Base-by-base conservation (phyloP, 371 early-diverging fungal genomes). In the Mucor mucedo region DNA sequence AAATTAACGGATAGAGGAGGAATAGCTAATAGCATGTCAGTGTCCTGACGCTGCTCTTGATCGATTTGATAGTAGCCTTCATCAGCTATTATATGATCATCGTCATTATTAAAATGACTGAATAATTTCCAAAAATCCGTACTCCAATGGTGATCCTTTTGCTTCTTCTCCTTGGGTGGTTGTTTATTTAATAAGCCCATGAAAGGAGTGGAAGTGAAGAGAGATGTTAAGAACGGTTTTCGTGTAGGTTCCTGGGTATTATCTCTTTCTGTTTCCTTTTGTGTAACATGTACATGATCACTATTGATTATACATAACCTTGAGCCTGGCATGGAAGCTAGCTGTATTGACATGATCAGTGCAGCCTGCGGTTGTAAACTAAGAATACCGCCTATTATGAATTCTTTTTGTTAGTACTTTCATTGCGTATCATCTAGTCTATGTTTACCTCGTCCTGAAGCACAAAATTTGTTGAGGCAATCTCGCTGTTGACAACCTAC, bases 291-390 rank as follows among this genome's bases (percentile, higher is more conserved):
- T 2, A n/a, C 38, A 16, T 33, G 10, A 50, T 27, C 29, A 1
- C 33, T 35, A 28, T 45, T 27, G 9, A 14, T 27, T 32, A 55
- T 30, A 50, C 79, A 78, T 9, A 74, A 57, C 30, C 74, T 73
- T 29, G 61, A 63, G 13, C 69, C 70, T 5, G 73, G 70, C 59
- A 73, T 73, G 4, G 78, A 75, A 21, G 82, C 78, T 9, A 81
- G 68, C 40, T 81, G 82, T 39, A 78, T 75, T 1, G 82, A 65
- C 75, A 81, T 73, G n/a, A 81, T 72, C 5, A 78, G 44, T 9
- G 82, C 79, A 35, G 78, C 82, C 58, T 81, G 78, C 21, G 75
- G 70, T 58, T 76, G 76, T 40, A 78, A 57, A 49, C 73, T 78
- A 9, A 76, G 65, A 45, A 78, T 73, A 39, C 73, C 73, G 52